phyloP scores from a whole-genome alignment of 164 flowering plant species.

The Protea cynaroides region DNA sequence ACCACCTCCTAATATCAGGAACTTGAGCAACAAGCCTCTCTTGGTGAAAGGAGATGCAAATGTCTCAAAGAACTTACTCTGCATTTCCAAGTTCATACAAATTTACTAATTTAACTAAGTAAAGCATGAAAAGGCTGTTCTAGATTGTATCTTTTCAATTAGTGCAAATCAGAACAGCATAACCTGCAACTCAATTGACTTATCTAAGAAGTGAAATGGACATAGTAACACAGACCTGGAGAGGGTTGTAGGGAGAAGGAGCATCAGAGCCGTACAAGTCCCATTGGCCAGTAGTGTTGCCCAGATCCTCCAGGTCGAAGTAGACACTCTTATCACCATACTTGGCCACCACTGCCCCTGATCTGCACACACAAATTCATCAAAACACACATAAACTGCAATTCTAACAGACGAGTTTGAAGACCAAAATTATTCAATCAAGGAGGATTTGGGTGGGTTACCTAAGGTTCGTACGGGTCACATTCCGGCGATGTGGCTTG shows the following conservation, averaged over 20 bases:
- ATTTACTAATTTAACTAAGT: too few species aligned
- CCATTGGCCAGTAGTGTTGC: conserved; percentile 98
- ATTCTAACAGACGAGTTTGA: not conserved
- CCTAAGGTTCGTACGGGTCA: conserved; percentile 38
- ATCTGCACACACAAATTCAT: conserved; percentile 20
- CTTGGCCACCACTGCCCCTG: conserved; percentile 72
- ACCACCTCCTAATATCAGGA: conserved; percentile 91
- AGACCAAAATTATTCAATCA: not conserved
- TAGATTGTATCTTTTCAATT: too few species aligned
- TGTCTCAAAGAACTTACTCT: conserved; percentile 99
- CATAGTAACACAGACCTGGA: conserved; percentile 59
- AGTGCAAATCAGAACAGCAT: too few species aligned
- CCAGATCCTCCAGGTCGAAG: conserved; percentile 90
- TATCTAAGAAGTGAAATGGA: too few species aligned
- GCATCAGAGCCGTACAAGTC: conserved; percentile 90
- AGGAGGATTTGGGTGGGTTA: conserved; percentile 1
- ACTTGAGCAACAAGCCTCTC: conserved; percentile 91
- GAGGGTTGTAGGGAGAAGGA: conserved; percentile 91
- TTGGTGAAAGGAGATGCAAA: conserved; percentile 97
- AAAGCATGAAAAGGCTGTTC: too few species aligned
- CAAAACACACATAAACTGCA: not conserved
- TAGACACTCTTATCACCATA: conserved; percentile 94
- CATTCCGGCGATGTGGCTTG: conserved; percentile 45
- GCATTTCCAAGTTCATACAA: conserved; percentile 16
- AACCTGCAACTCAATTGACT: too few species aligned